phyloP scores from a whole-genome alignment of 257 asterid genomes.

The Solanum acaule region DNA sequence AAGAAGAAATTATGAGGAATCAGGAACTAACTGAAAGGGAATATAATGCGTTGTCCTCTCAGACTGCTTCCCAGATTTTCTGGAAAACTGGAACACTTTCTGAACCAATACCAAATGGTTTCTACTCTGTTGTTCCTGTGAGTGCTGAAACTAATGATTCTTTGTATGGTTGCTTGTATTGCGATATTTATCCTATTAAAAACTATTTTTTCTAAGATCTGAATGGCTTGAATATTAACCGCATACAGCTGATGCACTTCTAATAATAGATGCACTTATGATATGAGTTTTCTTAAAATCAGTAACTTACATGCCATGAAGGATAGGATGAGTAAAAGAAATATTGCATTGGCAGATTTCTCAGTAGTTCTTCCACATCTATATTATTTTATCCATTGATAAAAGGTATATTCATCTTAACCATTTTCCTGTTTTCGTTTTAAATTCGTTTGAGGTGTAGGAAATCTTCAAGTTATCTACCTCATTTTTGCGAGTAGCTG shows the following conservation, averaged over 20 bases:
- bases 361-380: not conserved
- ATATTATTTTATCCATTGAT: not conserved
- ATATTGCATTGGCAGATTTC: not conserved
- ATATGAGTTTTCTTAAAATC: not conserved
- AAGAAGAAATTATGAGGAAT: constrained; percentile 29
- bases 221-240: not conserved
- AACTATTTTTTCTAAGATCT: not conserved
- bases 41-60: constrained; percentile 27
- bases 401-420: not conserved
- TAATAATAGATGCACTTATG: not conserved
- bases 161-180: not conserved
- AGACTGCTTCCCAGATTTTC: constrained; percentile 69
- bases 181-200: not conserved
- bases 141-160: constrained; percentile 25
- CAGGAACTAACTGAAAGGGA: constrained; percentile 32
- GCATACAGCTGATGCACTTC: not conserved
- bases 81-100: constrained; percentile 92
- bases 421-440: not conserved
- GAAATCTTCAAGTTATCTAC: not conserved
- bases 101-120: constrained; percentile 89
- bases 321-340: not conserved
- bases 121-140: constrained; percentile 91
- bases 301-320: not conserved
- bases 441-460: not conserved
- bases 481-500: not conserved